Evolutionary conservation across 441 rosid genomes (phyloP).

Genomic region (Daphne laureola): DNA sequence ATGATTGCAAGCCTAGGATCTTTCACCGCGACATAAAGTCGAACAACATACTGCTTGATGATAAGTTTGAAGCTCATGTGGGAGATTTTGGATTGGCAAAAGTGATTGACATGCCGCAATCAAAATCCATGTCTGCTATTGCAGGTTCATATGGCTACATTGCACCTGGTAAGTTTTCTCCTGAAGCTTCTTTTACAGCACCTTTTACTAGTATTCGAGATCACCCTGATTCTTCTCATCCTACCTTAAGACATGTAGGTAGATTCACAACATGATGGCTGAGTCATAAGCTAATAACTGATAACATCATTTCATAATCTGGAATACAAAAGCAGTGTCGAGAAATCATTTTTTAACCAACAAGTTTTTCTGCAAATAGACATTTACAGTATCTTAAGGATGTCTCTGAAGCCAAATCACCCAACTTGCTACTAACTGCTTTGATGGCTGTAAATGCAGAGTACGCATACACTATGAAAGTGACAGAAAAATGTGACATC

Average conservation of each 20-base stretch:
- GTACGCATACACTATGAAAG: conserved; percentile 93
- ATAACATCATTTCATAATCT: too few relatives aligned
- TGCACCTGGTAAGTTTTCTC: conserved; percentile 62
- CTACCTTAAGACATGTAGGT: not conserved
- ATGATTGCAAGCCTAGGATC: conserved; percentile 78
- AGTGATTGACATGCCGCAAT: conserved; percentile 83
- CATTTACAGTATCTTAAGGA: too few relatives aligned
- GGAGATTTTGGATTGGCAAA: conserved; percentile 84
- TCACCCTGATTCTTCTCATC: not conserved
- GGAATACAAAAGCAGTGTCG: too few relatives aligned
- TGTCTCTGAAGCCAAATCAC: too few relatives aligned
- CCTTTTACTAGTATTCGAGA: not conserved
- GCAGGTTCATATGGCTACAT: conserved; percentile 95
- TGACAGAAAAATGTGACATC: conserved; percentile 70
- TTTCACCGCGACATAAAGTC: conserved; percentile 82
- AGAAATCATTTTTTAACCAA: not conserved
- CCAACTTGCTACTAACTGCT: not conserved
- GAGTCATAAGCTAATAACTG: too few relatives aligned
- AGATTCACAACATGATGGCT: not conserved
- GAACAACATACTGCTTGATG: conserved; percentile 67
- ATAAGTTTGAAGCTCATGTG: conserved; percentile 65
- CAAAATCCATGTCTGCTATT: conserved; percentile 89
- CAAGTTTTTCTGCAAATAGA: too few relatives aligned
- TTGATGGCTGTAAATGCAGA: conserved; percentile 33
- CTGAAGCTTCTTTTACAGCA: too few relatives aligned